Evolutionary conservation across 495 filamentous ascomycete species (phyloP).

Genomic region (Aspergillus biplanus): DNA sequence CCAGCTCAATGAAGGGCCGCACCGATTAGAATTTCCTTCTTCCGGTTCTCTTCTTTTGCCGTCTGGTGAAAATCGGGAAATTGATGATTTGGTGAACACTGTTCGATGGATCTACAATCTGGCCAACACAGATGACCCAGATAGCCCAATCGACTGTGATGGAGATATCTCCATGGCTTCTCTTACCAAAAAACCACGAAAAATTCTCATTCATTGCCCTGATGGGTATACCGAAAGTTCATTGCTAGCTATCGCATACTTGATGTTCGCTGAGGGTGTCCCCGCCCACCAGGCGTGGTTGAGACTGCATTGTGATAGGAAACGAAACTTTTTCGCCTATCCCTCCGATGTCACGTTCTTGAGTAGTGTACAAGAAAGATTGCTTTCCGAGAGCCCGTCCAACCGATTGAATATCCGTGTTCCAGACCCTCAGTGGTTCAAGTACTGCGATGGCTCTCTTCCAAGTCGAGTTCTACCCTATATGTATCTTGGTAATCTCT

Average conservation of each 20-base stretch:
- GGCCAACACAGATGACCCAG: slow-evolving; percentile 58
- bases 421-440: slow-evolving; percentile 75
- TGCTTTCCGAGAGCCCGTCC: slow-evolving; percentile 60
- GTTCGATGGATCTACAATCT: slow-evolving; percentile 88
- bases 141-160: slow-evolving; percentile 53
- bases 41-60: slow-evolving; percentile 87
- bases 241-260: slow-evolving; percentile 83
- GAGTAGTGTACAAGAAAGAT: slow-evolving; percentile 69
- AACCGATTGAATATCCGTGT: slow-evolving; percentile 31
- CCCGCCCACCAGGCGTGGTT: slow-evolving; percentile 87
- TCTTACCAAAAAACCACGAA: slow-evolving; percentile 48
- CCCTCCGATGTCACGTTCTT: slow-evolving; percentile 84
- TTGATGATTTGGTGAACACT: slow-evolving; percentile 80
- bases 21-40: slow-evolving; percentile 83
- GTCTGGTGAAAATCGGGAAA: slow-evolving; percentile 75
- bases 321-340: slow-evolving; percentile 95
- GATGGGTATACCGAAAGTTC: slow-evolving; percentile 97
- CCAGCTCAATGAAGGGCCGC: slow-evolving; percentile 56
- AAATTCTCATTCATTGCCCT: slow-evolving; percentile 86
- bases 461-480: slow-evolving; percentile 89
- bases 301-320: slow-evolving; percentile 74
- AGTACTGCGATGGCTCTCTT: slow-evolving; percentile 84
- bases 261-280: slow-evolving; percentile 83
- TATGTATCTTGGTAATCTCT: slow-evolving; percentile 92
- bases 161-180: slow-evolving; percentile 59